These are phyloP conservation scores for Quaeritorhiza haematococci DNA, from an alignment of 371 early-diverging fungal species.

Conservation along the genomic window DNA sequence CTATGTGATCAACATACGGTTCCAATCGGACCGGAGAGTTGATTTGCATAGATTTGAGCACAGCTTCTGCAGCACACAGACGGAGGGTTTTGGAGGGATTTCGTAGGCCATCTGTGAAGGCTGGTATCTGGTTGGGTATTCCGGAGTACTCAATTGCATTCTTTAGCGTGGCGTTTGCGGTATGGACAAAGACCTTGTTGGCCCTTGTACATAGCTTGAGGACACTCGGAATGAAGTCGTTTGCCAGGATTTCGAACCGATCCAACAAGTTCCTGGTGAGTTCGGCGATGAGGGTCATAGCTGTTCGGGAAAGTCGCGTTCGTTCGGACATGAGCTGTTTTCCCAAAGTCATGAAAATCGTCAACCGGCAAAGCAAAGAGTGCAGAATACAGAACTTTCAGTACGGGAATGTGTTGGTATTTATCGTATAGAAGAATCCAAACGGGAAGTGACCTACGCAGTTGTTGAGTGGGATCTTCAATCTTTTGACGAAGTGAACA, in stretches of 20 bases:
- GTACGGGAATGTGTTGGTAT: neutral
- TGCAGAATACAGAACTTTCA: neutral
- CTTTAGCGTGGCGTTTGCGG: conserved; percentile 24
- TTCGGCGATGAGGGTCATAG: conserved; percentile 20
- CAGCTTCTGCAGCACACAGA: conserved; percentile 17
- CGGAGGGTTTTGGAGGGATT: conserved; percentile 22
- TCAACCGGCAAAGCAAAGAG: too few species aligned
- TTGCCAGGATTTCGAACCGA: conserved; percentile 18
- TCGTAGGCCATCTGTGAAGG: conserved; percentile 16
- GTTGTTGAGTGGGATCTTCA: conserved; percentile 9
- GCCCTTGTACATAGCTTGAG: conserved; percentile 29
- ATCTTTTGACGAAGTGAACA: conserved; percentile 1
- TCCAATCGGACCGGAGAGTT: conserved; percentile 7
- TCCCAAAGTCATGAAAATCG: too few species aligned
- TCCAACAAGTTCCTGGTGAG: conserved; percentile 18
- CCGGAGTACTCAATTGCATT: conserved; percentile 16
- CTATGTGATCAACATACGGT: conserved; percentile 14
- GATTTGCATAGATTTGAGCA: conserved; percentile 10
- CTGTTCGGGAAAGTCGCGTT: conserved; percentile 28
- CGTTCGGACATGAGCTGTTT: conserved; percentile 32
- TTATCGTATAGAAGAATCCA: neutral
- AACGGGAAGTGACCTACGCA: conserved; percentile 1
- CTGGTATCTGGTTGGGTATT: conserved; percentile 11
- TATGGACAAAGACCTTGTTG: conserved; percentile 29
- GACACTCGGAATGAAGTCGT: conserved; percentile 22